phyloP scores from a whole-genome alignment of 371 early-diverging fungal genomes.

The Mortierella sp. region DNA sequence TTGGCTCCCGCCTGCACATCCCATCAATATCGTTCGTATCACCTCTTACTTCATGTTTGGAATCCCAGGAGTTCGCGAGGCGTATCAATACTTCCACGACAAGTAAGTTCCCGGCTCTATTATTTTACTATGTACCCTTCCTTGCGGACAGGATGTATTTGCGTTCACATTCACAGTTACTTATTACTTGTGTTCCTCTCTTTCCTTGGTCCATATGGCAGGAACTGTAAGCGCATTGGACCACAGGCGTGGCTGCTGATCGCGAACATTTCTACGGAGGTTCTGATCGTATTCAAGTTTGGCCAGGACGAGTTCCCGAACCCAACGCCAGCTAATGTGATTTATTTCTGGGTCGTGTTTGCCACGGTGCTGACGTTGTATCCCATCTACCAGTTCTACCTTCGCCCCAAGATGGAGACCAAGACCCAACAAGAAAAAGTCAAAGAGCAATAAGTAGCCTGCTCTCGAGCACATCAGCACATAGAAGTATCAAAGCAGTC shows the following conservation, averaged over 20 bases:
- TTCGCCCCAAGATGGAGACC: slow-evolving; percentile 23
- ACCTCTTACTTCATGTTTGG: slow-evolving; percentile 86
- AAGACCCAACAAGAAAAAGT: slow-evolving; percentile 13
- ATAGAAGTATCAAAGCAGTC: slow-evolving; percentile 8
- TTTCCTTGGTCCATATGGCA: slow-evolving; percentile 8
- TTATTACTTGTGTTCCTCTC: not conserved
- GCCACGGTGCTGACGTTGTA: slow-evolving; percentile 68
- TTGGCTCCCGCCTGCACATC: slow-evolving; percentile 93
- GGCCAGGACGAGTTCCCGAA: slow-evolving; percentile 84
- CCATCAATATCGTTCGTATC: slow-evolving; percentile 83
- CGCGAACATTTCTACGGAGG: slow-evolving; percentile 88
- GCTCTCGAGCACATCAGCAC: not conserved
- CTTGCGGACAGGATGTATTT: not conserved
- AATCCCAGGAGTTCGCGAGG: slow-evolving; percentile 89
- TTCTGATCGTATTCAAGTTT: slow-evolving; percentile 91
- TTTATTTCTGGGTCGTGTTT: slow-evolving; percentile 81
- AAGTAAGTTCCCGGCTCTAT: slow-evolving; percentile 53
- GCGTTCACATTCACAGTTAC: not conserved
- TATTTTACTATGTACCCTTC: too few species aligned
- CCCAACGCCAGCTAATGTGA: slow-evolving; percentile 81
- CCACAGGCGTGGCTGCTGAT: slow-evolving; percentile 93
- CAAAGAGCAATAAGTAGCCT: slow-evolving; percentile 15
- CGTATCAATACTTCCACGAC: slow-evolving; percentile 90
- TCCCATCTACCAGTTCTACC: slow-evolving; percentile 77
- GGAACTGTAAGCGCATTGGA: slow-evolving; percentile 79